phyloP scores from a whole-genome alignment of 441 rosid species.

The Hypseocharis bilobata region DNA sequence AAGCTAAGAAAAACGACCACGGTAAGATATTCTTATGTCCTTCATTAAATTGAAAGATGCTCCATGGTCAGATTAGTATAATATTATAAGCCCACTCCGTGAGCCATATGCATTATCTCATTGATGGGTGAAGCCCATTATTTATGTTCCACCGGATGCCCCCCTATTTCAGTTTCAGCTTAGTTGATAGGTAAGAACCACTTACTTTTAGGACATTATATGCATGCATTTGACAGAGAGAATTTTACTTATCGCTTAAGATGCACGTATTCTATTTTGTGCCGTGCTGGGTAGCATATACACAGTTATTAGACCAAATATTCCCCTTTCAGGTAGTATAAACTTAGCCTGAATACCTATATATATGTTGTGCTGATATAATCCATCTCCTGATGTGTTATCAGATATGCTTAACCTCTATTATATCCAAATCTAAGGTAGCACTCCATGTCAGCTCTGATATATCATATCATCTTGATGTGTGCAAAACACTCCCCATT shows the following conservation, averaged over 20 bases:
- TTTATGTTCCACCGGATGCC: background rate
- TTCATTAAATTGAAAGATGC: slow-evolving; percentile 7
- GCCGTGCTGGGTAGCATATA: background rate
- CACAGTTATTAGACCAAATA: too few relatives aligned
- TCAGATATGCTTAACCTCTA: too few relatives aligned
- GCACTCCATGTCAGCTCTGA: too few relatives aligned
- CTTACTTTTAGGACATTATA: background rate
- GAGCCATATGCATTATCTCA: background rate
- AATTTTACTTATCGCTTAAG: background rate
- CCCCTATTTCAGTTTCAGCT: background rate
- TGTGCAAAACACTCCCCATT: too few relatives aligned
- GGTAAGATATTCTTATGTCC: slow-evolving; percentile 38
- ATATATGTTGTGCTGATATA: background rate
- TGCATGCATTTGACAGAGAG: background rate
- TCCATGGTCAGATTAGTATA: background rate
- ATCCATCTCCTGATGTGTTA: too few relatives aligned
- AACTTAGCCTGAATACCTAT: background rate
- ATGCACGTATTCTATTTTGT: background rate
- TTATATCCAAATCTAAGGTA: too few relatives aligned
- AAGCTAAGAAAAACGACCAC: slow-evolving; percentile 76
- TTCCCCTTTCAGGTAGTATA: background rate
- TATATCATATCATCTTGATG: background rate
- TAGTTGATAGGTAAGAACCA: background rate
- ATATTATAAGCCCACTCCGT: slow-evolving; percentile 1
- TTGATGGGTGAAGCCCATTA: background rate